These are phyloP conservation scores for Trichoderma aggressivum DNA, from an alignment of 2,329 filamentous ascomycete genomes.

Conservation along the genomic window DNA sequence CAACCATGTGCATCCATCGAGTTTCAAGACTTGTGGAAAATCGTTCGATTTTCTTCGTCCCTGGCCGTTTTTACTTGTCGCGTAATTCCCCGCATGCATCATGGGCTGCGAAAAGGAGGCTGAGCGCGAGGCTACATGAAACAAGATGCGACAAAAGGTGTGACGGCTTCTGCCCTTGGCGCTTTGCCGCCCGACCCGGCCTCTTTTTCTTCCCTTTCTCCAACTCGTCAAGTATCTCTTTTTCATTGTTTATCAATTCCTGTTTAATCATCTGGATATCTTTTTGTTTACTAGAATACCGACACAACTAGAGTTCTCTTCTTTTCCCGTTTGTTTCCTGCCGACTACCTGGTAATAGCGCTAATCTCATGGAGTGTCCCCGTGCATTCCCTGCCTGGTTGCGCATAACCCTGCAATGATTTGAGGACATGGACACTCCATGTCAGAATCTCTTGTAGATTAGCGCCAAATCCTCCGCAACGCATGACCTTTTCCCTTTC, in stretches of 20 bases:
- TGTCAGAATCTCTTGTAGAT: not conserved
- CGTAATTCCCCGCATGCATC: not conserved
- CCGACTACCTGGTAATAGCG: not conserved
- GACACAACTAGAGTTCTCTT: not conserved
- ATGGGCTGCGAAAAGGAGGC: not conserved
- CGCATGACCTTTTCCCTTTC: not conserved
- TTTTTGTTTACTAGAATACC: not conserved
- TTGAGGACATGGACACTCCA: not conserved
- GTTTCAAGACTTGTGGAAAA: conserved; percentile 19
- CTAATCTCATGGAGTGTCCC: conserved; percentile 1
- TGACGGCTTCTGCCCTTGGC: conserved; percentile 12
- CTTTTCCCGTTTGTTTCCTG: not conserved
- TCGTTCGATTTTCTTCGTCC: conserved; percentile 22
- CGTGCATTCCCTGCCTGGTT: not conserved
- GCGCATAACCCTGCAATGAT: not conserved
- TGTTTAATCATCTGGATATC: not conserved
- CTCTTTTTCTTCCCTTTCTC: not conserved
- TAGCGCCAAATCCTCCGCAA: not conserved
- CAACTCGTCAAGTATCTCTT: not conserved
- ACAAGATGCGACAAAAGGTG: conserved; percentile 17
- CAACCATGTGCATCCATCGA: not conserved
- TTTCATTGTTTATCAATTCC: not conserved
- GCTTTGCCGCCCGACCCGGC: conserved; percentile 9
- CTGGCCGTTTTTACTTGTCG: not conserved
- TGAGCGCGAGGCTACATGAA: conserved; percentile 15